A percentile compares a stretch with the other conserved stretches of the same genome.
phyloP scores from a whole-genome alignment of 2,329 filamentous ascomycete genomes.

The Botrytis galanthina region DNA sequence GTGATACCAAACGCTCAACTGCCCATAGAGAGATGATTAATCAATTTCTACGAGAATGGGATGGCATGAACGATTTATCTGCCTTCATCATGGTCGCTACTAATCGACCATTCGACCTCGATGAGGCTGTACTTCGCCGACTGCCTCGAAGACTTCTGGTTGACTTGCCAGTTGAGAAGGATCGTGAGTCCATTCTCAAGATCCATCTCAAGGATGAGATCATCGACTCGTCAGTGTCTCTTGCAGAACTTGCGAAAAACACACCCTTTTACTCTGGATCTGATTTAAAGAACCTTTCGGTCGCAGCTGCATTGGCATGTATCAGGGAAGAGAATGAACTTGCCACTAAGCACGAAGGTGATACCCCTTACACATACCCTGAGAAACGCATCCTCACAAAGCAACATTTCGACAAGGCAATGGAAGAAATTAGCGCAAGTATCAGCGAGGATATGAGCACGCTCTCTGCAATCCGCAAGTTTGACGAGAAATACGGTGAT shows the following conservation, averaged over 20 bases:
- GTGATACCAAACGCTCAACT: conserved; percentile 33
- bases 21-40: conserved; percentile 85
- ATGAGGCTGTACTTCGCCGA: conserved; percentile 79
- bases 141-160: conserved; percentile 71
- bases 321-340: conserved; percentile 68
- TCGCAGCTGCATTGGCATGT: conserved; percentile 75
- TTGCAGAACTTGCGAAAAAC: conserved; percentile 60
- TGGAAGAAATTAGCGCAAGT: conserved; percentile 86
- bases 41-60: conserved; percentile 96
- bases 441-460: conserved; percentile 92
- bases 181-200: conserved; percentile 65
- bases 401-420: conserved; percentile 79
- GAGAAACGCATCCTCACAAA: conserved; percentile 63
- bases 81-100: conserved; percentile 99
- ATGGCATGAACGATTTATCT: conserved; percentile 76
- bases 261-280: conserved; percentile 80
- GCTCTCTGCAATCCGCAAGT: conserved; percentile 83
- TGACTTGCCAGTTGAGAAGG: conserved; percentile 65
- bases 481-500: conserved; percentile 93
- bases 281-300: conserved; percentile 79
- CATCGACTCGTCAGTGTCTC: conserved; percentile 58
- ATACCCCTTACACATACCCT: conserved; percentile 54
- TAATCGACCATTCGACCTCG: conserved; percentile 91
- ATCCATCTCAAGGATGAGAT: conserved; percentile 70
- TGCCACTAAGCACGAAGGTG: conserved; percentile 41